A percentile compares a stretch with the other conserved stretches of the same genome.
Evolutionary conservation across 441 rosid species (phyloP).

Genomic region (Gossypium lobatum): DNA sequence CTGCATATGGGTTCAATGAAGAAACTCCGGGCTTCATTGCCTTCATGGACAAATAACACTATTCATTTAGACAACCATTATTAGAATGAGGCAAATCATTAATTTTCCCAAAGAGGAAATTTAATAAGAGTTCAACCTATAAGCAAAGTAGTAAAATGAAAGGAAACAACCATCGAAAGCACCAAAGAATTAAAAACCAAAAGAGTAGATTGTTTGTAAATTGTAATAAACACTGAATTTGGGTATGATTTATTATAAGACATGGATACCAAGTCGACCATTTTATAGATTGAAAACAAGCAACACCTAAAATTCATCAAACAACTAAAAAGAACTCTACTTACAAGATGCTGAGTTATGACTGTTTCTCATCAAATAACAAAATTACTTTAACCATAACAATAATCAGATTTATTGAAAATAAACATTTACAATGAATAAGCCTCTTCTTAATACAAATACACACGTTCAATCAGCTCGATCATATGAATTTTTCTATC

Average conservation of each 20-base stretch:
- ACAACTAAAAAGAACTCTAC: neutral
- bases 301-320: neutral
- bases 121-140: neutral
- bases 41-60: constrained; percentile 6
- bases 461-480: neutral
- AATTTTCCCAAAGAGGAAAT: neutral
- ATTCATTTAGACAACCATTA: neutral
- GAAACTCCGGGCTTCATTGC: constrained; percentile 64
- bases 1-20: constrained; percentile 80
- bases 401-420: neutral
- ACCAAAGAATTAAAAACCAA: neutral
- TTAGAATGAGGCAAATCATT: constrained; percentile 1
- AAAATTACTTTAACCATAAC: neutral
- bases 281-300: neutral
- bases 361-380: neutral
- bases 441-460: neutral
- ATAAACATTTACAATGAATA: neutral
- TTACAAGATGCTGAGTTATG: neutral
- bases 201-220: neutral
- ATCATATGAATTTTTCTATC: neutral
- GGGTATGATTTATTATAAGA: neutral
- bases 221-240: neutral
- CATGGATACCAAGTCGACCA: neutral
- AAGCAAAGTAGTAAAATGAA: neutral
- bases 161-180: neutral